These are phyloP conservation scores for Calocybe gambosa DNA, from an alignment of 1,284 basidiomycete genomes.

Conservation along the genomic window DNA sequence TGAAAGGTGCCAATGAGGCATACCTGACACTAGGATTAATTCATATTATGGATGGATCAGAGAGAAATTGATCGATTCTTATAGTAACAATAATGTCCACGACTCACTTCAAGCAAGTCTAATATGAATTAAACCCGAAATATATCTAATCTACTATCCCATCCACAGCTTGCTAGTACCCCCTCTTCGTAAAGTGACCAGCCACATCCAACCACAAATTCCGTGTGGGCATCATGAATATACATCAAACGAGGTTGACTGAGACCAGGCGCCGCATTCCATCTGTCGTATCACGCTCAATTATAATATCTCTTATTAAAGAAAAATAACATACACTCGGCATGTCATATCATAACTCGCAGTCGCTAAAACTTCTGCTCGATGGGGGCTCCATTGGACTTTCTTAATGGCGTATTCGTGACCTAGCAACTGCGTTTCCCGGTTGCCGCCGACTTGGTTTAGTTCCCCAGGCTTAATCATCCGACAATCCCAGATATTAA, in stretches of 20 bases:
- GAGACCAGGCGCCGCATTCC: conserved; percentile 51
- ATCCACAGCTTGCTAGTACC: conserved; percentile 80
- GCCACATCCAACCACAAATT: conserved; percentile 88
- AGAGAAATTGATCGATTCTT: too few species aligned
- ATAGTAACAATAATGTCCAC: too few species aligned
- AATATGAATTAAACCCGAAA: conserved; percentile 43
- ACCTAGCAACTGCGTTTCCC: conserved; percentile 64
- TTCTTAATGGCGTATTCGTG: conserved; percentile 80
- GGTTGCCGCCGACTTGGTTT: conserved; percentile 58
- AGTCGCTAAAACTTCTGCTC: conserved; percentile 73
- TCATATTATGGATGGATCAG: too few species aligned
- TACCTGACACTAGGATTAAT: too few species aligned
- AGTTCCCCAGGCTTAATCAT: conserved; percentile 57
- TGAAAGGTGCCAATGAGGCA: too few species aligned
- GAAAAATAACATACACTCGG: conserved; percentile 61
- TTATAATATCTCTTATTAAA: conserved; percentile 5
- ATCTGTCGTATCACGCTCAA: conserved; percentile 35
- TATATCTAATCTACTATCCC: conserved; percentile 83
- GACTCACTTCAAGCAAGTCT: not conserved
- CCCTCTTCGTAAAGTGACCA: conserved; percentile 90
- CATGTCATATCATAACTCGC: conserved; percentile 97
- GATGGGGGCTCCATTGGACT: conserved; percentile 70
- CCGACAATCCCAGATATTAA: conserved; percentile 84
- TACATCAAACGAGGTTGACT: conserved; percentile 54
- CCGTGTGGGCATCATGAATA: conserved; percentile 84